Conservation (phyloP, 352 stramenopile species). For the Globisporangium uncinulatum region DNA sequence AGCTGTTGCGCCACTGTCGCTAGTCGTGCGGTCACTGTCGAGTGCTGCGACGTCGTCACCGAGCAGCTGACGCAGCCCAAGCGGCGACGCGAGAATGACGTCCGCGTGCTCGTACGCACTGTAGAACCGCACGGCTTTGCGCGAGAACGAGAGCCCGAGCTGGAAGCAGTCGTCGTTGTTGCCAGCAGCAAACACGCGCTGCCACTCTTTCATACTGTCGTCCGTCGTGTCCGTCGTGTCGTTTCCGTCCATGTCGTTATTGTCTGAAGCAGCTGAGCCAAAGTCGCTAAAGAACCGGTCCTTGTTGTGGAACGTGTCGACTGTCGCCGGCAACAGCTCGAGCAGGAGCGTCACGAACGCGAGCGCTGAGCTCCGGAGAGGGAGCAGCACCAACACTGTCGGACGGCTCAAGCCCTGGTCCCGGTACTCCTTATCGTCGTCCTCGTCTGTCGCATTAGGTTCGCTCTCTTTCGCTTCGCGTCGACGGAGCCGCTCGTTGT, state of each 20-base stretch:
- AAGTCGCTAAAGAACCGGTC: slow-evolving; percentile 70
- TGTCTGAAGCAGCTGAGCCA: slow-evolving; percentile 18
- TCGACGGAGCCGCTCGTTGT: slow-evolving; percentile 67
- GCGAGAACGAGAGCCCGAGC: slow-evolving; percentile 61
- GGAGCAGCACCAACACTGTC: slow-evolving; percentile 63
- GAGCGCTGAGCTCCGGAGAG: slow-evolving; percentile 55
- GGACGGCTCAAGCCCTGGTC: slow-evolving; percentile 73
- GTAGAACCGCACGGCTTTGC: slow-evolving; percentile 67
- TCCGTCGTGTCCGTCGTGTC: slow-evolving; percentile 18
- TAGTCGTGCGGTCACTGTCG: slow-evolving; percentile 13
- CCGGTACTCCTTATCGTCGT: slow-evolving; percentile 66
- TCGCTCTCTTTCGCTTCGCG: slow-evolving; percentile 20
- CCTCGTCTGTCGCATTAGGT: slow-evolving; percentile 2
- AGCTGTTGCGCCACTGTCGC: too few relatives aligned
- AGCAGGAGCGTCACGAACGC: slow-evolving; percentile 64
- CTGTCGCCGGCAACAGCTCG: slow-evolving; percentile 44
- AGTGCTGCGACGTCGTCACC: slow-evolving; percentile 57
- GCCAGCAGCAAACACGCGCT: slow-evolving; percentile 58
- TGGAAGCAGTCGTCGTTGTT: slow-evolving; percentile 86
- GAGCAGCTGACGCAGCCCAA: slow-evolving; percentile 63
- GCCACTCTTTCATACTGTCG: slow-evolving; percentile 57
- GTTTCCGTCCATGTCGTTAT: slow-evolving; percentile 12
- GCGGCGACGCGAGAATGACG: slow-evolving; percentile 67
- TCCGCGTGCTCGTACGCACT: slow-evolving; percentile 74
- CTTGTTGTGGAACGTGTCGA: slow-evolving; percentile 70